Evolutionary conservation across 164 flowering plant genomes (phyloP).

Genomic region (Vitis cinerea): DNA sequence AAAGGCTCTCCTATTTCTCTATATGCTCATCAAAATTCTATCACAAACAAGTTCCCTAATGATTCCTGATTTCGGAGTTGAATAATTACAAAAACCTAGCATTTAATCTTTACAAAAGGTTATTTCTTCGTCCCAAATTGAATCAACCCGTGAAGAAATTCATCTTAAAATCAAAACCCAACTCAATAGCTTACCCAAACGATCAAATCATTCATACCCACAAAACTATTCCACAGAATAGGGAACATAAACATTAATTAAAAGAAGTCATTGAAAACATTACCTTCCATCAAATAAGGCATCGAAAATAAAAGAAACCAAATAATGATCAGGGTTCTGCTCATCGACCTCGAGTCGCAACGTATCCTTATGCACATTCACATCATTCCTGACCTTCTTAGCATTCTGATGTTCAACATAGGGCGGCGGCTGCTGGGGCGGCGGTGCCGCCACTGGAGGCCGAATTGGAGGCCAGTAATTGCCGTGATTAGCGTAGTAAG

Average conservation of each 20-base stretch:
- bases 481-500: constrained; percentile 31
- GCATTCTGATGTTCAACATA: constrained; percentile 73
- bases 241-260: not conserved
- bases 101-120: no score
- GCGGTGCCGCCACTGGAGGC: constrained; percentile 20
- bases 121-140: no score
- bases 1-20: no score
- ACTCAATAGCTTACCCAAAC: not conserved
- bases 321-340: constrained; percentile 56
- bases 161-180: no score
- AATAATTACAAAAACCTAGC: no score
- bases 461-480: constrained; percentile 37
- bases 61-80: no score
- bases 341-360: constrained; percentile 65
- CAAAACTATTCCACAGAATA: not conserved
- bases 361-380: constrained; percentile 81
- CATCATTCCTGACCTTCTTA: constrained; percentile 72
- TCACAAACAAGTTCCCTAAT: no score
- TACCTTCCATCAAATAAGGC: constrained; percentile 88
- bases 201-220: not conserved
- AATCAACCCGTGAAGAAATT: no score
- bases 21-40: no score
- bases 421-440: constrained; percentile 34
- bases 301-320: constrained; percentile 87
- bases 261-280: not conserved